These are phyloP conservation scores for Fusarium palustre DNA, from an alignment of 2,329 filamentous ascomycete genomes.

Conservation along the genomic window DNA sequence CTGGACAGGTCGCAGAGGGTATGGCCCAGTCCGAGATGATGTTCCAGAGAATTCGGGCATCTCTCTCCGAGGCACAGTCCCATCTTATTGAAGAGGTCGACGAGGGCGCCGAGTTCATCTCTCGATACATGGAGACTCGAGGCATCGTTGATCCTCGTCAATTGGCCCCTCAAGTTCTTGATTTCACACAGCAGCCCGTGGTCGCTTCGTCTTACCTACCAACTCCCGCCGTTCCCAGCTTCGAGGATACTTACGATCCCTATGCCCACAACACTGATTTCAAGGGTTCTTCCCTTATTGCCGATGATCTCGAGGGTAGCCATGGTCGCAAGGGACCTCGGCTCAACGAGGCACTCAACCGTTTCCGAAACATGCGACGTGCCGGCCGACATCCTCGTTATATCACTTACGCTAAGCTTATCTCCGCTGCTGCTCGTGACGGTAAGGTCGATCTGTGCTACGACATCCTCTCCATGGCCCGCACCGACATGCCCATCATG, in stretches of 20 bases:
- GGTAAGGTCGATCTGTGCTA: constrained; percentile 84
- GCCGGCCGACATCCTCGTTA: constrained; percentile 92
- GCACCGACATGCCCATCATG: constrained; percentile 86
- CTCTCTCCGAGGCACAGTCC: constrained; percentile 61
- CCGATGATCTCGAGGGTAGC: constrained; percentile 86
- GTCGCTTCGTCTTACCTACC: constrained; percentile 64
- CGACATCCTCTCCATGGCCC: constrained; percentile 90
- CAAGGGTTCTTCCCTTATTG: constrained; percentile 90
- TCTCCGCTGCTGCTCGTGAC: constrained; percentile 87
- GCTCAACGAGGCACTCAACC: constrained; percentile 82
- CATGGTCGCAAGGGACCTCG: constrained; percentile 78
- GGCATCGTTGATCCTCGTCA: constrained; percentile 67
- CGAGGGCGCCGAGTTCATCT: constrained; percentile 80
- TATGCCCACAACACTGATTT: constrained; percentile 92
- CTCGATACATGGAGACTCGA: constrained; percentile 68
- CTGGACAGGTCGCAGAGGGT: constrained; percentile 85
- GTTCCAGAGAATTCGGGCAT: constrained; percentile 83
- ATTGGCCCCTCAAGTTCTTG: constrained; percentile 60
- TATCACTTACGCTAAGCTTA: constrained; percentile 96
- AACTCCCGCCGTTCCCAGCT: constrained; percentile 68
- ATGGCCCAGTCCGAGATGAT: constrained; percentile 83
- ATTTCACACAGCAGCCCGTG: constrained; percentile 58
- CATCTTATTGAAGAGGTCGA: constrained; percentile 84
- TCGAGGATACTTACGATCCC: constrained; percentile 89
- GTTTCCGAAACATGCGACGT: constrained; percentile 93